Evolutionary conservation across 2,329 filamentous ascomycete species (phyloP).

Genomic region (Chaetothyriales sp.): DNA sequence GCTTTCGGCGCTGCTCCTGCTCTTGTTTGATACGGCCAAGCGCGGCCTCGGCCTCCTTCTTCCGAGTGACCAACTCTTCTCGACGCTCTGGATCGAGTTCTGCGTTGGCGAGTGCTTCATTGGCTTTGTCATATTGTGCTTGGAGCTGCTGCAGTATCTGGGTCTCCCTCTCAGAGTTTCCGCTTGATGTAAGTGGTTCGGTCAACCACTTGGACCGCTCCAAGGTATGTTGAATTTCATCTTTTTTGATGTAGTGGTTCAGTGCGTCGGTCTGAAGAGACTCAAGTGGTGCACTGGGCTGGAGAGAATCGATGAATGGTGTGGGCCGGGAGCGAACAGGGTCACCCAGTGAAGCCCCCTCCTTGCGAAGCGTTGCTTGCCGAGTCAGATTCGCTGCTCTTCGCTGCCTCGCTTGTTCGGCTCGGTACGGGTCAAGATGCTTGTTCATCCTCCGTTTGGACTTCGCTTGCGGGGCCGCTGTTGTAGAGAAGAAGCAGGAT

Average conservation of each 20-base stretch:
- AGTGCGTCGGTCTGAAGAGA: conserved; percentile 31
- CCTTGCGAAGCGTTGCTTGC: conserved; percentile 51
- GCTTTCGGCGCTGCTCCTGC: conserved; percentile 14
- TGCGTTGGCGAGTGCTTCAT: neutral
- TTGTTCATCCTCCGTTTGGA: conserved; percentile 11
- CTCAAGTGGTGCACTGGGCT: conserved; percentile 20
- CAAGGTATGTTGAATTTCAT: conserved; percentile 53
- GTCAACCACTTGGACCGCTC: conserved; percentile 54
- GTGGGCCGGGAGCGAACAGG: conserved; percentile 66
- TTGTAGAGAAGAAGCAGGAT: conserved; percentile 29
- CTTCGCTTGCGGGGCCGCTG: conserved; percentile 32
- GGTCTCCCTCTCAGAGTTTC: conserved; percentile 1
- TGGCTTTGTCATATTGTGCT: neutral
- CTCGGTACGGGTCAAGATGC: conserved; percentile 56
- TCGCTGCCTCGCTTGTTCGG: conserved; percentile 65
- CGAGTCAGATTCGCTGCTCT: conserved; percentile 70
- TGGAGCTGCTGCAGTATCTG: neutral
- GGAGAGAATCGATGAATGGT: conserved; percentile 66
- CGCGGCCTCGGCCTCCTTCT: conserved; percentile 15
- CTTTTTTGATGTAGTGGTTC: conserved; percentile 59
- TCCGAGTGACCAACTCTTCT: conserved; percentile 4
- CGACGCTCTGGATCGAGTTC: neutral
- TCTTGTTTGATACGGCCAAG: conserved; percentile 27
- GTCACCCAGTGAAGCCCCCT: conserved; percentile 56
- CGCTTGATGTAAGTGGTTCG: conserved; percentile 12